A percentile compares a stretch with the other conserved stretches of the same genome.
Evolutionary conservation across 495 filamentous ascomycete genomes (phyloP).

Genomic region (Hypomontagnella submonticulosa): DNA sequence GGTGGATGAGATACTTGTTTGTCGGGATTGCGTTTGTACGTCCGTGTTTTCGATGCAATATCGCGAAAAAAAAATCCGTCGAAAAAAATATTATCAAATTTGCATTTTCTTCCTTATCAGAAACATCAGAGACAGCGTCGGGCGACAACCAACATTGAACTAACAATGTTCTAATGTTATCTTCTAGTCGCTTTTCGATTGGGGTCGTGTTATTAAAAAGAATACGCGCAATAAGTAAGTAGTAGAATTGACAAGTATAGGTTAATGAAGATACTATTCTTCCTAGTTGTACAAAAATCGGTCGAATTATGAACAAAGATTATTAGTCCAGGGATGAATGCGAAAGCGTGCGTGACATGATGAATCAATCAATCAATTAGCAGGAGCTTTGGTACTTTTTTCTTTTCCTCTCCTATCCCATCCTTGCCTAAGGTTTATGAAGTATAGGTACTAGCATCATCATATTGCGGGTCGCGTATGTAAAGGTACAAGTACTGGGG

Average conservation of each 20-base stretch:
- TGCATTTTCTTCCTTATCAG: slow-evolving; percentile 9
- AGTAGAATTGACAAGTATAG: slow-evolving; percentile 28
- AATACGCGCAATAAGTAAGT: slow-evolving; percentile 21
- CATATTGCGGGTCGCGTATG: not conserved
- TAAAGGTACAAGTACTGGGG: slow-evolving; percentile 8
- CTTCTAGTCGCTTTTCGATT: slow-evolving; percentile 2
- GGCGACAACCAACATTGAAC: slow-evolving; percentile 6
- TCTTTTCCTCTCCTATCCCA: slow-evolving; percentile 2
- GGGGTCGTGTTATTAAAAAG: slow-evolving; percentile 6
- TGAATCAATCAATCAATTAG: slow-evolving; percentile 30
- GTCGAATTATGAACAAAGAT: slow-evolving; percentile 43
- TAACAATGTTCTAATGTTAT: not conserved
- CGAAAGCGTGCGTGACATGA: slow-evolving; percentile 41
- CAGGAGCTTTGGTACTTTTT: slow-evolving; percentile 30
- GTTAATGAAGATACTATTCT: slow-evolving; percentile 3
- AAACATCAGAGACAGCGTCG: no score
- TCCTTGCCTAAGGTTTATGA: slow-evolving; percentile 14
- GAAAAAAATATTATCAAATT: slow-evolving; percentile 22
- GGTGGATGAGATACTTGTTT: slow-evolving; percentile 13
- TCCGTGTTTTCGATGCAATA: slow-evolving; percentile 26
- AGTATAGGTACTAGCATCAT: not conserved
- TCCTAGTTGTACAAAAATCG: slow-evolving; percentile 30
- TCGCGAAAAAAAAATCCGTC: slow-evolving; percentile 27
- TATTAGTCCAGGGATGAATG: slow-evolving; percentile 41
- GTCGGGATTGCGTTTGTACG: slow-evolving; percentile 14